Base-by-base conservation (phyloP, 371 early-diverging fungal genomes). In the Mucor saturninus region DNA sequence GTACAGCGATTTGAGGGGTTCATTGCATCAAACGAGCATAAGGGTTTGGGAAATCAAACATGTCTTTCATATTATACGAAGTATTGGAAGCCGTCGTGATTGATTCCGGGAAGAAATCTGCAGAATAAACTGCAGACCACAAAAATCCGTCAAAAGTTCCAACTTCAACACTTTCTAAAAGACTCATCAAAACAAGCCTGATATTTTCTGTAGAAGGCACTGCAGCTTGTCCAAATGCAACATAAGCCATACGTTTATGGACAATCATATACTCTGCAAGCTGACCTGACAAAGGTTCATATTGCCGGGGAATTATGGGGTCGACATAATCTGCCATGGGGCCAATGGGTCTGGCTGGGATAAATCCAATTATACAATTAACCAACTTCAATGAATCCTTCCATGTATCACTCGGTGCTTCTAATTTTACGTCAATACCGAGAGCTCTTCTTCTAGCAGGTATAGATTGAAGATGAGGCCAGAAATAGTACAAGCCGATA, bases 151-250 rank as follows among this genome's bases (percentile, higher is more conserved):
- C 77, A 5, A 75, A 10, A 8, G 39, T 10, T 1, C 69, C 67
- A 9, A 28, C 21, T 29, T 77, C 64, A 9, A 70, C 9, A 9
- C 59, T 56, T 21, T 69, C 64, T 1, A 74, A 10, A 7, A 35
- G 75, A 31, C 65, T 61, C 0, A 62, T 58, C 15, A 77, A 28
- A n/a, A 80, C 54, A 2, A 65, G 42, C 1, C 52, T 21, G 7
- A 72, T 56, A 32, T 70, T 66, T 2, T 58, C 11, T 5, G 31
- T 15, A 3, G 55, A 21, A 2, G 73, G 65, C 9, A 55, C 42
- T 5, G 69, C 72, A 3, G 60, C 63, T n/a, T 76, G 77, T 4
- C 79, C 79, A 65, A 81, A 81, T 0, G 75, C 79, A 15, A 76
- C 49, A 52, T 77, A 81, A 0, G 59, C 68, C 8, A 81, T 67